Evolutionary conservation across 2,329 filamentous ascomycete genomes (phyloP), one percentile per base, ranked within the genome.

Genomic region (Parascedosporium putredinis): DNA sequence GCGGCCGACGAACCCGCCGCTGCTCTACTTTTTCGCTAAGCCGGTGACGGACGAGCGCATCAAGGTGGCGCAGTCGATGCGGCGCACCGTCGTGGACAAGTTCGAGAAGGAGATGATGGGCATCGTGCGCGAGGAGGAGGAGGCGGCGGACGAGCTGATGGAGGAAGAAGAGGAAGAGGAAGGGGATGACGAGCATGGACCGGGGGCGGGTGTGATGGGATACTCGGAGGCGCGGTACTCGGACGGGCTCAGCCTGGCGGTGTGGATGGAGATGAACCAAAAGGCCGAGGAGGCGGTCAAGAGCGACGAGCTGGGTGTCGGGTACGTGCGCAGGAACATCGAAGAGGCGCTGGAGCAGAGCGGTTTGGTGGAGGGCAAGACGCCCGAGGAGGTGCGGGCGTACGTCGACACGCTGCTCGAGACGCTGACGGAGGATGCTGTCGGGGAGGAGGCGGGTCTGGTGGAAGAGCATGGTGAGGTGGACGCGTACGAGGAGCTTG

Each of bases 1-100:
- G 1, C 77, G 87, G 9, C 68, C 70, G 1, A 73, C 72, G 6
- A 64, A 64, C 8, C 64, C 72, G 3, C 77, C 84, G 0, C 81
- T 84, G 58, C 90, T 95, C 79, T 91, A 95, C 60, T 80, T 97
- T 49, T 95, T 95, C 60, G 90, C 84, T 12, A 85, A 95, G 63
- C 90, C 93, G 3, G 82, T 97, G 49, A 78, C 77, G 0, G 76
- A 86, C 4, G 75, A 82, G 4, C 74, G 88, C 49, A 87, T 94
- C 54, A 70, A 84, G 16, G 64, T 67, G 10, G 86, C 93, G n/a
- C 91, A 97, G 62, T 76, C 72, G 20, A 73, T 73, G 12, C 81
- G 78, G 51, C 78, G 79, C 54, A 77, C 72, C 16, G 76, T 78
- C 29, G 75, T 89, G 20, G 80, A 84, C 45, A 76, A 76, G 10